Evolutionary conservation across 2,329 filamentous ascomycete species (phyloP), one percentile per base, ranked within the genome.

Genomic region (Colletotrichum liriopes): DNA sequence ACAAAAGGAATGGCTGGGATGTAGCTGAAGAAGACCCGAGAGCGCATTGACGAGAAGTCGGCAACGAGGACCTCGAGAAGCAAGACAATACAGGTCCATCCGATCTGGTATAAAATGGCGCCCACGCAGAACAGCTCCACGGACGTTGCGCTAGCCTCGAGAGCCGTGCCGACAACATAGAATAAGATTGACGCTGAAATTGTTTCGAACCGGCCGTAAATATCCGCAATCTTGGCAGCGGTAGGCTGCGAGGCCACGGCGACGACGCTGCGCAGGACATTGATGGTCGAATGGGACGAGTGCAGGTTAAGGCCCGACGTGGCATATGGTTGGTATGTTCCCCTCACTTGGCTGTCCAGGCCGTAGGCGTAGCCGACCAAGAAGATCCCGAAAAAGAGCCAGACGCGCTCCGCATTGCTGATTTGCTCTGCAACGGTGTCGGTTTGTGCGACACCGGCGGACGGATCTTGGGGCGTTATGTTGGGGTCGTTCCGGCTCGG

Each of bases 131-230:
- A 91, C 0, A 82, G 78, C 61, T 86, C 80, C 1, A 91, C 84
- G 32, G 82, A 83, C 20, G 77, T 81, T 0, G 88, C 83, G 5
- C 81, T 82, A 16, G 88, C 84, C 77, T 91, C 88, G 39, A 92
- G 80, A 7, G 88, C 84, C 5, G 89, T 88, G 16, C 86, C 86
- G 61, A 82, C 32, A 0, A 88, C 84, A 70, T 91, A 91, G 70
- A 92, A 89, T 14, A 90, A 56, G 0, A 90, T 85, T 0, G 88
- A 87, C 1, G 89, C 78, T 4, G 86, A 77, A 16, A 92, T 84
- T 43, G 91, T 81, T 77, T 92, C 89, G 26, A 89, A 84, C 70
- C 90, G 85, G 26, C 90, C 91, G 75, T 92, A 90, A 12, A 91
- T 87, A 75, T 90, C 90, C 23, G 90, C 88, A 67, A 92, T 84